Evolutionary conservation across 345 rosid species (phyloP).

Genomic region (Brassica cretica): DNA sequence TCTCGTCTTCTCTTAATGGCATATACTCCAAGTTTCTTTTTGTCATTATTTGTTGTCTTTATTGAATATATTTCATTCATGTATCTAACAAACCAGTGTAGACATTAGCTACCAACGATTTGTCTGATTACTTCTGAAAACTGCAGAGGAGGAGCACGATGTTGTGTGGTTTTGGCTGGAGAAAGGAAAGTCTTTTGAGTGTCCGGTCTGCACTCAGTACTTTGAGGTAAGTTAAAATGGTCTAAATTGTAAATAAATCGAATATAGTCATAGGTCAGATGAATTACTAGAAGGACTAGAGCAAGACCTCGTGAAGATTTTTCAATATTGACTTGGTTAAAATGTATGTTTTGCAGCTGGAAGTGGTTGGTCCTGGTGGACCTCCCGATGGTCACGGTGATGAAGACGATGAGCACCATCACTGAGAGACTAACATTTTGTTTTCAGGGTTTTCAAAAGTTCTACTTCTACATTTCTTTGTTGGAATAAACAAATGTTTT

Average conservation of each 20-base stretch:
- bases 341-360: slow-evolving; percentile 49
- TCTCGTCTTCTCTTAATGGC: background rate
- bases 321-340: background rate
- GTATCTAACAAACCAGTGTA: background rate
- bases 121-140: background rate
- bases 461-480: background rate
- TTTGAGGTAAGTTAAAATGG: slow-evolving; percentile 57
- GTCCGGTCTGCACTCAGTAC: slow-evolving; percentile 83
- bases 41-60: background rate
- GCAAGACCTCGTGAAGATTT: background rate
- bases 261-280: background rate
- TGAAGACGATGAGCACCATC: slow-evolving; percentile 51
- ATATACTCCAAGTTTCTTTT: background rate
- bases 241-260: background rate
- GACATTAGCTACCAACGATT: background rate
- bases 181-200: slow-evolving; percentile 80
- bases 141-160: slow-evolving; percentile 90
- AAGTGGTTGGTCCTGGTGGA: slow-evolving; percentile 92
- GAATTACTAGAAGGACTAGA: background rate
- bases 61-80: background rate
- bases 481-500: slow-evolving; percentile 24
- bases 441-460: background rate
- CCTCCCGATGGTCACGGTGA: slow-evolving; percentile 80
- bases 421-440: slow-evolving; percentile 36
- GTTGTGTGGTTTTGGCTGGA: slow-evolving; percentile 98